Percentiles rank a stretch among this genome's conserved stretches.
These are phyloP conservation scores for Tuber borchii DNA, from an alignment of 495 filamentous ascomycete species.

Conservation along the genomic window DNA sequence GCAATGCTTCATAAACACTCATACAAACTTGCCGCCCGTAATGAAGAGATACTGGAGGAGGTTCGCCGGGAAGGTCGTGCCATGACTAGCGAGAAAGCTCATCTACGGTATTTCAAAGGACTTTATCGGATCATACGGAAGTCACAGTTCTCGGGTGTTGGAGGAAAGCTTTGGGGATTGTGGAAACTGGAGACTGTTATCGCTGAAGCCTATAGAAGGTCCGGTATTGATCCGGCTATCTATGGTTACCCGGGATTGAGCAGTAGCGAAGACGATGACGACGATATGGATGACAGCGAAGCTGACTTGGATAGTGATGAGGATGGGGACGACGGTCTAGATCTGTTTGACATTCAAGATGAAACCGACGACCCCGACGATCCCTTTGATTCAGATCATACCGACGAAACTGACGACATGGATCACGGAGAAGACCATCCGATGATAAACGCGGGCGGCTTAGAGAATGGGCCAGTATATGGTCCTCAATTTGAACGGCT, in stretches of 20 bases:
- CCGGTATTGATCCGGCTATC: slow-evolving; percentile 3
- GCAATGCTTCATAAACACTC: slow-evolving; percentile 3
- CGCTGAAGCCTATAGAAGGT: not conserved
- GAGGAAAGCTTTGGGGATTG: slow-evolving; percentile 1
- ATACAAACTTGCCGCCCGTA: not conserved
- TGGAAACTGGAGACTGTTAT: not conserved
- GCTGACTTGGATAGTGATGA: not conserved
- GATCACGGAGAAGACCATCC: not conserved
- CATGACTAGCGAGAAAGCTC: not conserved
- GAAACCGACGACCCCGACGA: not conserved
- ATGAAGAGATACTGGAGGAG: not conserved
- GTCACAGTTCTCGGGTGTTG: slow-evolving; percentile 2
- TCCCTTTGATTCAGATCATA: not conserved
- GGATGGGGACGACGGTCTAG: not conserved
- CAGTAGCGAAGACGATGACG: not conserved
- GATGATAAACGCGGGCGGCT: not conserved
- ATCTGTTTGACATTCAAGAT: not conserved
- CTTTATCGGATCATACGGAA: not conserved
- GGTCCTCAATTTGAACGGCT: not conserved
- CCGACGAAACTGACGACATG: not conserved
- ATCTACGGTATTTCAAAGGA: not conserved
- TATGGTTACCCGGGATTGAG: not conserved
- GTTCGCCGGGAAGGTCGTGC: not conserved
- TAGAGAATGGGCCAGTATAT: not conserved
- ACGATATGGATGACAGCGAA: not conserved